Conservation (phyloP, 495 filamentous ascomycete genomes). For the Penicillium mononematosum region DNA sequence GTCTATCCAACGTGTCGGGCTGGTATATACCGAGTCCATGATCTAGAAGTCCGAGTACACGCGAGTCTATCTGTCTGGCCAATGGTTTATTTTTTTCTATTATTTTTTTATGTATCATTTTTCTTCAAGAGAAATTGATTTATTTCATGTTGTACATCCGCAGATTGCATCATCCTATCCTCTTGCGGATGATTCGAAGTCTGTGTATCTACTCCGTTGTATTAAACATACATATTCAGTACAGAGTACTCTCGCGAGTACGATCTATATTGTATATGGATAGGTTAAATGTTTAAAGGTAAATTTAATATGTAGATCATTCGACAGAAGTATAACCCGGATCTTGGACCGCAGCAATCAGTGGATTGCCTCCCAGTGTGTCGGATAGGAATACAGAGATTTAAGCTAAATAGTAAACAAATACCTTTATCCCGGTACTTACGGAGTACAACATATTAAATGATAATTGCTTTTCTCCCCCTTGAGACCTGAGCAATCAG, state of each 20-base stretch:
- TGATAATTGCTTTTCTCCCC: constrained; percentile 1
- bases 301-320: background rate
- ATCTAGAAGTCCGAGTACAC: background rate
- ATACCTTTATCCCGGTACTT: too few relatives aligned
- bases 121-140: background rate
- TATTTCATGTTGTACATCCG: background rate
- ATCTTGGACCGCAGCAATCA: too few relatives aligned
- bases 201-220: background rate
- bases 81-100: background rate
- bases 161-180: background rate
- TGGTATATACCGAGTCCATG: background rate
- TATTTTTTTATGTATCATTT: background rate
- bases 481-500: constrained; percentile 10
- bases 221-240: background rate
- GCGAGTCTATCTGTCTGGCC: background rate
- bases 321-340: background rate
- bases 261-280: background rate
- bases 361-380: too few relatives aligned
- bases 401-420: too few relatives aligned
- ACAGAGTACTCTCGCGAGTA: too few relatives aligned
- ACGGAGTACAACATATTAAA: too few relatives aligned
- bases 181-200: background rate
- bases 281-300: background rate
- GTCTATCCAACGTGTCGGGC: constrained; percentile 15
- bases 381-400: too few relatives aligned